These are phyloP conservation scores for Alternaria angustiovoidea DNA, from an alignment of 2,329 filamentous ascomycete genomes.

Conservation along the genomic window DNA sequence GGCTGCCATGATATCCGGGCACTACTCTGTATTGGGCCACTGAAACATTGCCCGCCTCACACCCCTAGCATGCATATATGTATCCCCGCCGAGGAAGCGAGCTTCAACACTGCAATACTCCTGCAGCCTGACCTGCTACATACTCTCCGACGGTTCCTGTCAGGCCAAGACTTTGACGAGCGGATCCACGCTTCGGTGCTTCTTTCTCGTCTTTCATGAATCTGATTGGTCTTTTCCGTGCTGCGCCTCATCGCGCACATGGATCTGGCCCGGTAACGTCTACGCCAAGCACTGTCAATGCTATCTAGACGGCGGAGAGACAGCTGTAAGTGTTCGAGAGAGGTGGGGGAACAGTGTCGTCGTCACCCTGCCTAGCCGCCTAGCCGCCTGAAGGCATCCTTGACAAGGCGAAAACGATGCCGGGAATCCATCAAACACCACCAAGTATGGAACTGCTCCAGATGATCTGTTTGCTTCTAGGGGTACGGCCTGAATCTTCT, in stretches of 20 bases:
- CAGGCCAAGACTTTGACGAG: conserved; percentile 27
- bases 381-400: conserved; percentile 21
- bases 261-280: conserved; percentile 8
- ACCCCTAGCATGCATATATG: conserved; percentile 20
- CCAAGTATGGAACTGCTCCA: conserved; percentile 14
- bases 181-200: conserved; percentile 7
- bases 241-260: conserved; percentile 3
- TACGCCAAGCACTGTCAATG: conserved; percentile 13
- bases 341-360: conserved; percentile 19
- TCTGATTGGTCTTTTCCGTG: conserved; percentile 19
- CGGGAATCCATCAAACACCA: conserved; percentile 23
- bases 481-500: conserved; percentile 8
- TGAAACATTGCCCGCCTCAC: conserved; percentile 32
- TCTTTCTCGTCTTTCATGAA: neutral
- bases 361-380: conserved; percentile 16
- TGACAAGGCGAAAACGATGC: conserved; percentile 11
- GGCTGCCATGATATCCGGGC: conserved; percentile 7
- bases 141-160: conserved; percentile 27
- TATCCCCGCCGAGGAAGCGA: conserved; percentile 4
- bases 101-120: conserved; percentile 19
- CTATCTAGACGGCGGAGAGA: conserved; percentile 2
- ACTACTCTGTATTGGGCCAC: conserved; percentile 14
- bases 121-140: conserved; percentile 28
- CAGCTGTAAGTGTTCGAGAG: conserved; percentile 25
- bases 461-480: conserved; percentile 20